Evolutionary conservation across 1,284 basidiomycete genomes (phyloP), one percentile per base, ranked within the genome.

Genomic region (Moesziomyces sp.): DNA sequence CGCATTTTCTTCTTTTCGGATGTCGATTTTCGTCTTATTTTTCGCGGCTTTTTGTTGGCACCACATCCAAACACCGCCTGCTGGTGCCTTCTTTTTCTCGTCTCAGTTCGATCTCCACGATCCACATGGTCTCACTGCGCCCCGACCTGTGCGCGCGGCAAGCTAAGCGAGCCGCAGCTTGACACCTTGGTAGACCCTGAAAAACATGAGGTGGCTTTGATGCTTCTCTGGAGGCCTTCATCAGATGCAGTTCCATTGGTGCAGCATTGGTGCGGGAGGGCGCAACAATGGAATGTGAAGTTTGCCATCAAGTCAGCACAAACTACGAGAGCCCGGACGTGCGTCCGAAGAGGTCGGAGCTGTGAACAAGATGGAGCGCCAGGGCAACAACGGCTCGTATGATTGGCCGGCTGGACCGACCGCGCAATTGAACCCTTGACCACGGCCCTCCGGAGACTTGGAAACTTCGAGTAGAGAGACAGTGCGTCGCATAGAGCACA

Each of bases 371-470:
- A 16, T 40, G 38, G 38, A 40, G 18, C 38, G 38, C 38, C 38
- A 40, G 16, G 6, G 38, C 38, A 18, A 2, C 16, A 40, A 4
- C 18, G 1, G 38, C 38, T 40, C 7, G 26, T 58, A 45, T 58
- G 50, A 52, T 59, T 59, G 57, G 57, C 43, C 21, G 42, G 21
- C 38, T 18, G 6, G 7, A 18, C 14, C 16, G 38, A 40, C 24
- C 30, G 18, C 23, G 19, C n/a, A 50, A 19, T 52, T 47, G 46
- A 26, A 24, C 46, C 24, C 55, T 47, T 47, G 34, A 38, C 57
- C 50, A 40, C 57, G 57, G 57, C 57, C 35, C 57, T 59, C 57
- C 46, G 50, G 42, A 46, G 50, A 59, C 56, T 14, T 13, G 5
- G 18, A 40, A 40, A 18, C 18, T 40, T 40, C 35, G 38, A 6